These are phyloP conservation scores for Penicillium psychrofluorescens DNA, from an alignment of 495 filamentous ascomycete species.

Conservation along the genomic window DNA sequence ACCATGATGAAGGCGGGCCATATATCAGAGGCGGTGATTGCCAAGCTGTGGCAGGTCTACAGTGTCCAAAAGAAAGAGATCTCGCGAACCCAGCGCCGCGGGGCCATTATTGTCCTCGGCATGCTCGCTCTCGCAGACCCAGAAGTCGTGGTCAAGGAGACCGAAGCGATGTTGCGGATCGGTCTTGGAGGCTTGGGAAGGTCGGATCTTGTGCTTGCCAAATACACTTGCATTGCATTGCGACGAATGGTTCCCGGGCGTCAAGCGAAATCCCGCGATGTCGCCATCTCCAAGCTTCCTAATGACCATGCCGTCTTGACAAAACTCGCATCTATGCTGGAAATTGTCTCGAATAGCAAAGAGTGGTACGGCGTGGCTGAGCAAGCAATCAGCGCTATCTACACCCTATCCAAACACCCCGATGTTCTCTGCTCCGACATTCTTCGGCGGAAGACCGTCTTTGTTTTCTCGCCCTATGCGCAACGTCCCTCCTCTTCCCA, in stretches of 20 bases:
- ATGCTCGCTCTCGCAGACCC: conserved; percentile 94
- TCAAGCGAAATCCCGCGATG: conserved; percentile 62
- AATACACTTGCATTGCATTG: conserved; percentile 90
- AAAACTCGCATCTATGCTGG: conserved; percentile 73
- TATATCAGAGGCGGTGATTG: conserved; percentile 76
- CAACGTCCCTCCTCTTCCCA: conserved; percentile 27
- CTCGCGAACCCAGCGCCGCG: conserved; percentile 82
- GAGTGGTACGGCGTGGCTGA: conserved; percentile 99
- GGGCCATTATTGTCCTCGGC: conserved; percentile 91
- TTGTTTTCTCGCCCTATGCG: conserved; percentile 57
- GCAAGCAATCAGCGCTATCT: conserved; percentile 93
- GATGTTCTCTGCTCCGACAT: conserved; percentile 92
- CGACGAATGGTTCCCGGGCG: conserved; percentile 81
- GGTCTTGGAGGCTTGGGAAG: conserved; percentile 77
- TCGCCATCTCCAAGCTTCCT: conserved; percentile 68
- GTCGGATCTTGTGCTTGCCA: conserved; percentile 77
- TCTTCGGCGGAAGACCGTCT: conserved; percentile 74
- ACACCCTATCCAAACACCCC: conserved; percentile 87
- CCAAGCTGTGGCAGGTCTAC: conserved; percentile 97
- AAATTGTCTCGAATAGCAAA: conserved; percentile 78
- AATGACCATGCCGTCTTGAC: conserved; percentile 86
- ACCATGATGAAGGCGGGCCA: conserved; percentile 96
- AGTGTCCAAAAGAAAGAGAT: conserved; percentile 90
- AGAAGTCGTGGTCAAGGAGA: conserved; percentile 85
- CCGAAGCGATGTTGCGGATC: conserved; percentile 87